Evolutionary conservation across 1,139 yeast genomes (phyloP).

Genomic region (Taphrina flavorubra): DNA sequence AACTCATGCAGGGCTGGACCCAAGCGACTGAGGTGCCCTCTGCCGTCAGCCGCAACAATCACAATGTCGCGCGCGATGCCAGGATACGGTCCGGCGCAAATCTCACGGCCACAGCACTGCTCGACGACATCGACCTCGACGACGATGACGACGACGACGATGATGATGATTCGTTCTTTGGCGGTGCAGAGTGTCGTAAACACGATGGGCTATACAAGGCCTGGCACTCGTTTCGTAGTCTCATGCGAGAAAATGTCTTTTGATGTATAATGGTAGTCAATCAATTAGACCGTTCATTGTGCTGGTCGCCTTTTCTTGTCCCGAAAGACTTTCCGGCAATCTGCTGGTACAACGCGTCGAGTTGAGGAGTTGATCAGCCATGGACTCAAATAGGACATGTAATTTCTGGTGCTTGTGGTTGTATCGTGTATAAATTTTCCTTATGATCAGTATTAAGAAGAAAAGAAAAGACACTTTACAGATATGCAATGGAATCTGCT

Average conservation of each 20-base stretch:
- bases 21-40: not conserved
- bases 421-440: no score
- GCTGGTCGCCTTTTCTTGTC: no score
- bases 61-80: no score
- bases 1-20: conserved; percentile 1
- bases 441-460: no score
- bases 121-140: conserved; percentile 1
- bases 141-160: not conserved
- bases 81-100: not conserved
- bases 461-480: no score
- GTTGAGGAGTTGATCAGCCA: no score
- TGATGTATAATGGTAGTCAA: not conserved
- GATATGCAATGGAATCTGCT: conserved; percentile 10
- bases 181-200: not conserved
- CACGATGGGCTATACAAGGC: not conserved
- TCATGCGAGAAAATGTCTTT: conserved; percentile 5
- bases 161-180: not conserved
- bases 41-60: no score
- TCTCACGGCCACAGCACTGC: not conserved
- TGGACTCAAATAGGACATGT: no score
- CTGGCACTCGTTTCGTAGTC: conserved; percentile 1
- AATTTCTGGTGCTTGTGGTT: no score
- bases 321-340: no score
- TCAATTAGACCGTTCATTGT: no score
- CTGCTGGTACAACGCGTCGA: no score